Percentiles rank a stretch among this genome's conserved stretches.
Conservation (phyloP, 208 protist species). For the Acanthamoeba castellanii region DNA sequence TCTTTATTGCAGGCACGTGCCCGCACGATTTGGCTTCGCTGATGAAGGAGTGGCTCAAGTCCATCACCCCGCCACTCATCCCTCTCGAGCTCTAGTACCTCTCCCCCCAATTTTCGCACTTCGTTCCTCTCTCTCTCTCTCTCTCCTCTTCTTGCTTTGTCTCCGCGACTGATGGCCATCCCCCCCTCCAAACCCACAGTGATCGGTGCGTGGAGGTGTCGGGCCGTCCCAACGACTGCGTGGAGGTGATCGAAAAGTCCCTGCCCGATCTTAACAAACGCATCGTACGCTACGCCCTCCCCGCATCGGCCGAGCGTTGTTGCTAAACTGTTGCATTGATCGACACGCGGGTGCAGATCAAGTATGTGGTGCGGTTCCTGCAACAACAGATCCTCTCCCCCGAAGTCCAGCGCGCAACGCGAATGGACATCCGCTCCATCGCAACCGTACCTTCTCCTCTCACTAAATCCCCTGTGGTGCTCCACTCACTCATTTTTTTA, state of each 20-base stretch:
- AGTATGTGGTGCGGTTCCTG: slow-evolving; percentile 26
- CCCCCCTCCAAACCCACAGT: background rate
- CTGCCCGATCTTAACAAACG: slow-evolving; percentile 4
- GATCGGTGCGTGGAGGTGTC: slow-evolving; percentile 19
- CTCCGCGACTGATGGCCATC: background rate
- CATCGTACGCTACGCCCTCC: background rate
- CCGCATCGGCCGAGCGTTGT: background rate
- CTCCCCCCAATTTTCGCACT: too few species aligned
- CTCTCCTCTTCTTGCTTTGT: too few species aligned
- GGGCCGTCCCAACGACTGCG: background rate
- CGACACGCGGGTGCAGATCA: background rate
- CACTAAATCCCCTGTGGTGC: background rate
- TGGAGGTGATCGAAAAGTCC: background rate
- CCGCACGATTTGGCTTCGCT: slow-evolving; percentile 28
- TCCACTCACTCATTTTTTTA: background rate
- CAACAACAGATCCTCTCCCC: slow-evolving; percentile 44
- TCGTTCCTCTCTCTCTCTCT: too few species aligned
- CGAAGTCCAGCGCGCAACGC: background rate
- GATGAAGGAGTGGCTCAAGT: slow-evolving; percentile 40
- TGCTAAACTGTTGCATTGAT: background rate
- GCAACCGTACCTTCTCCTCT: background rate
- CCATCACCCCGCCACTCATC: slow-evolving; percentile 29
- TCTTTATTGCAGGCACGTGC: background rate
- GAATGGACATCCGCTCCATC: slow-evolving; percentile 62
- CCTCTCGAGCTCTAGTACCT: slow-evolving; percentile 17